A percentile compares a stretch with the other conserved stretches of the same genome.
Evolutionary conservation across 148 eudicot genomes (phyloP).

Genomic region (Chenopodium formosanum): DNA sequence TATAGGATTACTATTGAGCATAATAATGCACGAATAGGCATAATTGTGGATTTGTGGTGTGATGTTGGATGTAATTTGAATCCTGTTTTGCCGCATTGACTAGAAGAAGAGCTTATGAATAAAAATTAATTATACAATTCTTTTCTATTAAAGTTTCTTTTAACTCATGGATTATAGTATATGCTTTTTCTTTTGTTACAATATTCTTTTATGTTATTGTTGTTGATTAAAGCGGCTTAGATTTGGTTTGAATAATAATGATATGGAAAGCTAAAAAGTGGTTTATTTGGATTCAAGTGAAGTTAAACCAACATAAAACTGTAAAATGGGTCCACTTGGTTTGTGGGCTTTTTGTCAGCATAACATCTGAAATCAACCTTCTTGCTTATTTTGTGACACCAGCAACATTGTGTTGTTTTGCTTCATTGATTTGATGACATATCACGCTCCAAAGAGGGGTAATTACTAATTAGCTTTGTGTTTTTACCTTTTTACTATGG

Average conservation of each 20-base stretch:
- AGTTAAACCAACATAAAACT: slow-evolving; percentile 26
- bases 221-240: slow-evolving; percentile 19
- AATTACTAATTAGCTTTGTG: too few relatives aligned
- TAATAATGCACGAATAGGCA: slow-evolving; percentile 9
- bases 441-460: neutral
- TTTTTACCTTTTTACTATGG: too few relatives aligned
- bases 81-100: slow-evolving; percentile 14
- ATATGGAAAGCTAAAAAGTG: slow-evolving; percentile 25
- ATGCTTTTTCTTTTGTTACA: neutral
- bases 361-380: neutral
- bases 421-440: too few relatives aligned
- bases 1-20: slow-evolving; percentile 6
- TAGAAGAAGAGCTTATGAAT: neutral
- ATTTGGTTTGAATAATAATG: slow-evolving; percentile 6
- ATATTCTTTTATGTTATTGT: neutral
- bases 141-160: neutral
- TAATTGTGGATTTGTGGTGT: slow-evolving; percentile 11
- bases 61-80: neutral
- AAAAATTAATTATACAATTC: neutral
- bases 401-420: neutral
- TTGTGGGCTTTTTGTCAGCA: slow-evolving; percentile 4
- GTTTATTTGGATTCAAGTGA: slow-evolving; percentile 39
- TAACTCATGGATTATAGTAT: neutral
- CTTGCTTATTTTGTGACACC: slow-evolving; percentile 10
- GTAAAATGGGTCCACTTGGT: slow-evolving; percentile 23